phyloP scores from a whole-genome alignment of 352 stramenopile species.

The Hyaloperonospora arabidopsidis region DNA sequence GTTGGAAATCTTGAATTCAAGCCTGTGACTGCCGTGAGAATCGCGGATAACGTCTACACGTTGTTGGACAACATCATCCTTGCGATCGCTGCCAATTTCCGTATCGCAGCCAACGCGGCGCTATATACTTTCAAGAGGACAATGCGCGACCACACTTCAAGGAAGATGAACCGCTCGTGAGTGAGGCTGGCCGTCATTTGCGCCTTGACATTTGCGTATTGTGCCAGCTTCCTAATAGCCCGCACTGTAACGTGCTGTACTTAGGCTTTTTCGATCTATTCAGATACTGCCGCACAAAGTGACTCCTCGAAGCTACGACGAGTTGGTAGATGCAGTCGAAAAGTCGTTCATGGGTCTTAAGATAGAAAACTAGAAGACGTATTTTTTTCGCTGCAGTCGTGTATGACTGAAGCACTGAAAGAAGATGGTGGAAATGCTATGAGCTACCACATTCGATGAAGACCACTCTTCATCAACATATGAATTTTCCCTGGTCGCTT shows the following conservation, averaged over 20 bases:
- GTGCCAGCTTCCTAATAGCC: slow-evolving; percentile 20
- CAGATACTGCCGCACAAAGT: slow-evolving; percentile 14
- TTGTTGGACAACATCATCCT: slow-evolving; percentile 13
- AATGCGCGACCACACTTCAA: slow-evolving; percentile 20
- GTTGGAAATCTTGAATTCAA: not conserved
- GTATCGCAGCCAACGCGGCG: slow-evolving; percentile 9
- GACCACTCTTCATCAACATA: not conserved
- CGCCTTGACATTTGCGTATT: slow-evolving; percentile 11
- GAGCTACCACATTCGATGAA: slow-evolving; percentile 1
- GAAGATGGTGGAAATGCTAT: not conserved
- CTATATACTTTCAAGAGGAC: slow-evolving; percentile 26
- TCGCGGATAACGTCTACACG: slow-evolving; percentile 8
- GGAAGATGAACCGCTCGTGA: slow-evolving; percentile 6
- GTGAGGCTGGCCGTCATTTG: not conserved
- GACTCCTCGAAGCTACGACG: not conserved
- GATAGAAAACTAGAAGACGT: not conserved
- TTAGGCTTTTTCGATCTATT: slow-evolving; percentile 20
- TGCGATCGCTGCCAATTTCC: slow-evolving; percentile 10
- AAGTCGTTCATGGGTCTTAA: not conserved
- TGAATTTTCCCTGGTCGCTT: not conserved
- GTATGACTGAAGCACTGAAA: not conserved
- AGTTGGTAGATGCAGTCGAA: not conserved
- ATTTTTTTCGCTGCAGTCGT: not conserved
- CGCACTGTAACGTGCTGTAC: slow-evolving; percentile 26
- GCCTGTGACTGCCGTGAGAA: not conserved